Base-by-base conservation (phyloP, 176 grass and related monocot species). In the Avena sativa region DNA sequence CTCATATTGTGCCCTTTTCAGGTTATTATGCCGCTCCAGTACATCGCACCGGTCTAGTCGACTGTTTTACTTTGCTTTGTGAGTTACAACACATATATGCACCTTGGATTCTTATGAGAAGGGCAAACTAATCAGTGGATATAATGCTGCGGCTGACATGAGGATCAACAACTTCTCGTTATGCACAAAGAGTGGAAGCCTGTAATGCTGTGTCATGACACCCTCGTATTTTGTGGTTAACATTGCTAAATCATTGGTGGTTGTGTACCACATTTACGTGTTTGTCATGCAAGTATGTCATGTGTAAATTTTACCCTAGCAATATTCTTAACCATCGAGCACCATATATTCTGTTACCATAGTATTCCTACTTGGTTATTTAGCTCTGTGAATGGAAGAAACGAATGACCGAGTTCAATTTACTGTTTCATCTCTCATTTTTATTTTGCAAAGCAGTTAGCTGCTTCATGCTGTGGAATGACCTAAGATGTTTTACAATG, bases 1-100 rank as follows among this genome's bases (percentile, higher is more conserved):
- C 60, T 26, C 21, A 21, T 12, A 26, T 63, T 63, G 60, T 63
- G 10, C 60, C 5, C 62, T 65, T 65, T 65, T 28, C 83, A 89
- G 88, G 78, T 20, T 89, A 59, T 75, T 40, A 66, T 32, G 82
- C 17, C 44, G 14, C 7, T 84, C 21, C 65, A 81, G 28, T 15
- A 68, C 50, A n/a, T 70, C 1, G 46, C 28, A 15, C 16, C 20
- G 16, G 14, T 82, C 64, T 52, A 21, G 80, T 36, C 8, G 34
- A 62, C 53, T 28, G 6, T 72, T 59, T 21, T 58, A 16, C 28
- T 34, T 67, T 43, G 9, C 47, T 88, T 43, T 69, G 38, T 20
- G 19, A 40, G 13, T 17, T 34, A 13, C 64, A 28, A 2, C 34
- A 34, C 12, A 9, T 7, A 46, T 49, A 9, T 26, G 50, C n/a